Evolutionary conservation across 2,329 filamentous ascomycete species (phyloP).

Genomic region (Neonectria faginata): DNA sequence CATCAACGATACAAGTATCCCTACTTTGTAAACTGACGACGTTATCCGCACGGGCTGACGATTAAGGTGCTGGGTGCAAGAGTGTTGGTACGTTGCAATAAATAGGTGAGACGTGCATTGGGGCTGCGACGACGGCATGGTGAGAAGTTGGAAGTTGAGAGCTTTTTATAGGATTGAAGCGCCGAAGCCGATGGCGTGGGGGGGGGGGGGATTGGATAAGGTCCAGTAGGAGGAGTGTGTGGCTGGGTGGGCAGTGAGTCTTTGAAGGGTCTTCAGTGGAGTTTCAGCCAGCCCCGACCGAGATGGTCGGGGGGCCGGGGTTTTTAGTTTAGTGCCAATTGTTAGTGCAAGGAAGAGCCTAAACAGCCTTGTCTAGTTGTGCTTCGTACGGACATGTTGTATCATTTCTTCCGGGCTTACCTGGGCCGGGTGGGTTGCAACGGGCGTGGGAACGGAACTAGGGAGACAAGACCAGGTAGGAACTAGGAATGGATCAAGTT

Average conservation of each 20-base stretch:
- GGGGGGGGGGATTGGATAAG: conserved; percentile 6
- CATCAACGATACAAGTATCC: background rate
- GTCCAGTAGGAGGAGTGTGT: too few species aligned
- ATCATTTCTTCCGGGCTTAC: background rate
- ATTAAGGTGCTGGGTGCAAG: background rate
- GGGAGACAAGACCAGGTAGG: conserved; percentile 7
- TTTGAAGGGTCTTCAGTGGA: conserved; percentile 8
- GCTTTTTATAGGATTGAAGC: background rate
- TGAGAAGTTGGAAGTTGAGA: background rate
- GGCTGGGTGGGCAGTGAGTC: conserved; percentile 10
- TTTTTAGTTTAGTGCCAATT: background rate
- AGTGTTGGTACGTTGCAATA: background rate
- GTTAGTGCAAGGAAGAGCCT: background rate
- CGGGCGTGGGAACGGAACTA: background rate
- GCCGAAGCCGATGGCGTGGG: background rate
- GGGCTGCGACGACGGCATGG: conserved; percentile 1
- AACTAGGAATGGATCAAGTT: background rate
- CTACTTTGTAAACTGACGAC: background rate
- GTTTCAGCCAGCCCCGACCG: background rate
- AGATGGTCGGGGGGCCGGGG: background rate
- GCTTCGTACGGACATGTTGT: background rate
- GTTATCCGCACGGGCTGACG: background rate
- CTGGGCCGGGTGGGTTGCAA: background rate
- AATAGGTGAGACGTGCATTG: conserved; percentile 11
- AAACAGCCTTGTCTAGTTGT: background rate